A percentile compares a stretch with the other conserved stretches of the same genome.
These are phyloP conservation scores for Synchytrium microbalum DNA, from an alignment of 371 early-diverging fungal species.

Conservation along the genomic window DNA sequence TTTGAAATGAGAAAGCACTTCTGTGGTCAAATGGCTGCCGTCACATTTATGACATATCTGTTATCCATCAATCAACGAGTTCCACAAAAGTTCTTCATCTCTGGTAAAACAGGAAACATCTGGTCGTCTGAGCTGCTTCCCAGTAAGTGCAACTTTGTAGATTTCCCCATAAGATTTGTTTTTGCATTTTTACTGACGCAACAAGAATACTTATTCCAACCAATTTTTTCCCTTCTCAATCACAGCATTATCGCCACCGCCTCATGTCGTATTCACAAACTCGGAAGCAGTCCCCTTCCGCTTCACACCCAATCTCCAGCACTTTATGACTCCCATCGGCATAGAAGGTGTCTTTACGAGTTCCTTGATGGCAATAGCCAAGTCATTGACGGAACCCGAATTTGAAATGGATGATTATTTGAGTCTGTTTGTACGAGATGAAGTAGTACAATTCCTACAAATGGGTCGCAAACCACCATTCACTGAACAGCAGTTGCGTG, in stretches of 20 bases:
- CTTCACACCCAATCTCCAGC: slow-evolving; percentile 92
- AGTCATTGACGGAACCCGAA: slow-evolving; percentile 66
- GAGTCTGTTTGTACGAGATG: slow-evolving; percentile 83
- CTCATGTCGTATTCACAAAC: slow-evolving; percentile 23
- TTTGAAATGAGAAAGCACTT: slow-evolving; percentile 92
- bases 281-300: slow-evolving; percentile 92
- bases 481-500: slow-evolving; percentile 55
- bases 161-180: neutral
- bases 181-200: slow-evolving; percentile 3
- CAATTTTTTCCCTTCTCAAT: slow-evolving; percentile 21
- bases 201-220: neutral
- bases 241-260: neutral
- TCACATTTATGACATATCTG: slow-evolving; percentile 82
- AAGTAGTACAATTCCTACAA: slow-evolving; percentile 64
- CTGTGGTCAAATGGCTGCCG: slow-evolving; percentile 77
- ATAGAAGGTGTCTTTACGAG: slow-evolving; percentile 85
- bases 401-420: slow-evolving; percentile 77
- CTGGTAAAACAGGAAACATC: slow-evolving; percentile 68
- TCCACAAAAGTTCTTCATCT: slow-evolving; percentile 84
- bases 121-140: slow-evolving; percentile 75
- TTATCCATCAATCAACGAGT: slow-evolving; percentile 77
- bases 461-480: slow-evolving; percentile 44
- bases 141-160: slow-evolving; percentile 44
- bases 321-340: slow-evolving; percentile 84
- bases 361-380: slow-evolving; percentile 70